phyloP scores from a whole-genome alignment of 768 basidiomycete genomes.

The Tephrocybe rancida region DNA sequence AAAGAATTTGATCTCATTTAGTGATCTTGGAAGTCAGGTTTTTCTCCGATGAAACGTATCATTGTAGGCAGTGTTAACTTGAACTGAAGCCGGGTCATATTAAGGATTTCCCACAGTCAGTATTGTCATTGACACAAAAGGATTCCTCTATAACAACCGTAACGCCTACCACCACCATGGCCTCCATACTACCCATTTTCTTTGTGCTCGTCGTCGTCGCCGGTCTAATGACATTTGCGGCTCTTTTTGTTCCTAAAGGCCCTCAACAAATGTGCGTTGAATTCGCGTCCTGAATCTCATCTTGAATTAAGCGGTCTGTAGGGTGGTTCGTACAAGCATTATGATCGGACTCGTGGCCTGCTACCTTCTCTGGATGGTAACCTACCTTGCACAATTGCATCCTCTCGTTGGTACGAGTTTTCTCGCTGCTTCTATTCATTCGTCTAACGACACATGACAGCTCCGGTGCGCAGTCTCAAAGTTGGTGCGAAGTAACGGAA shows the following conservation, averaged over 20 bases:
- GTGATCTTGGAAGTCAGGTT: too few relatives aligned
- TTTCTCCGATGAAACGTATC: too few relatives aligned
- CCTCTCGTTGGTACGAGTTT: slow-evolving; percentile 72
- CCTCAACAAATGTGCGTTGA: slow-evolving; percentile 82
- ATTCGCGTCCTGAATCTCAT: background rate
- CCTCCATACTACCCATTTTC: slow-evolving; percentile 69
- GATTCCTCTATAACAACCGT: background rate
- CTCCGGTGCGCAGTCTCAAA: slow-evolving; percentile 17
- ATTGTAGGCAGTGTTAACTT: too few relatives aligned
- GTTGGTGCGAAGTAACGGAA: slow-evolving; percentile 3
- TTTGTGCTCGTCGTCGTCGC: slow-evolving; percentile 66
- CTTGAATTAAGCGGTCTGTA: slow-evolving; percentile 31
- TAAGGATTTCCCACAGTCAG: too few relatives aligned
- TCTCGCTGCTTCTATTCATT: background rate
- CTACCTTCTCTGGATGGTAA: slow-evolving; percentile 97
- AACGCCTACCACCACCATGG: slow-evolving; percentile 52
- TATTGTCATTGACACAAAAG: too few relatives aligned
- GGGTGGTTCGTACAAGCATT: slow-evolving; percentile 80
- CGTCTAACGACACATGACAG: background rate
- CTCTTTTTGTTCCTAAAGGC: slow-evolving; percentile 81
- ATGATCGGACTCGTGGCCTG: slow-evolving; percentile 80
- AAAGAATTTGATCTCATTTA: too few relatives aligned
- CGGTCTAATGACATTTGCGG: slow-evolving; percentile 64
- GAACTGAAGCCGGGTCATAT: too few relatives aligned
- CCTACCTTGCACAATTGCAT: slow-evolving; percentile 94